Evolutionary conservation across 352 stramenopile species (phyloP).

Genomic region (Globisporangium irregulare): DNA sequence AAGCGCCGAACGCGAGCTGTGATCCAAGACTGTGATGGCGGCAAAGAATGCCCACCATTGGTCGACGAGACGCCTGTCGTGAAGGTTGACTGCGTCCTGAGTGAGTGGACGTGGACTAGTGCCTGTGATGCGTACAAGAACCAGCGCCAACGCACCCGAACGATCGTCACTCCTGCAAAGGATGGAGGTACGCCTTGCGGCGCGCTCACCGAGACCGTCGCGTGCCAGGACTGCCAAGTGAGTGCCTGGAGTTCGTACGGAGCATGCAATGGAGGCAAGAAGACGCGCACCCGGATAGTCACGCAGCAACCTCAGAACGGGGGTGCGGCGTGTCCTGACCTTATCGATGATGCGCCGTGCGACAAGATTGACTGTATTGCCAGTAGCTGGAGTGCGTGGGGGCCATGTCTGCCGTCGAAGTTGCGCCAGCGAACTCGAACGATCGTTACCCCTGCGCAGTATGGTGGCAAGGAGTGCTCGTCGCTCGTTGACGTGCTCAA

Average conservation of each 20-base stretch:
- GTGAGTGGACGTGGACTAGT: conserved; percentile 21
- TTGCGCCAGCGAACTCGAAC: conserved; percentile 47
- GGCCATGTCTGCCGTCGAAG: conserved; percentile 29
- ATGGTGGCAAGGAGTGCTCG: conserved; percentile 42
- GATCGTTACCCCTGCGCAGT: conserved; percentile 35
- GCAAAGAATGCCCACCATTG: conserved; percentile 16
- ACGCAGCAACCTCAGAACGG: conserved; percentile 43
- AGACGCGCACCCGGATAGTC: conserved; percentile 45
- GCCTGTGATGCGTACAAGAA: conserved; percentile 27
- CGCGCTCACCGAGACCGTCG: conserved; percentile 2
- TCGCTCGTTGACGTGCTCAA: conserved; percentile 45
- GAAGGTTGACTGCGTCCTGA: conserved; percentile 29
- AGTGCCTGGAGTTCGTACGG: conserved; percentile 18
- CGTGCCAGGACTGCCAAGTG: conserved; percentile 23
- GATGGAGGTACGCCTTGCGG: conserved; percentile 15
- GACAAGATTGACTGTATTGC: conserved; percentile 48
- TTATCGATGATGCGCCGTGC: conserved; percentile 39
- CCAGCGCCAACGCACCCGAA: conserved; percentile 23
- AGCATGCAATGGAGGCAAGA: conserved; percentile 19
- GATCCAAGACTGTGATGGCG: conserved; percentile 14
- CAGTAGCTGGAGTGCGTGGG: conserved; percentile 48
- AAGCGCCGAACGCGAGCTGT: conserved; percentile 18
- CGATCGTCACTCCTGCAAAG: conserved; percentile 20
- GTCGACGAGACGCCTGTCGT: conserved; percentile 16
- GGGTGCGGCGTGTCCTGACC: conserved; percentile 38